These are phyloP conservation scores for Botrytis squamosa DNA, from an alignment of 2,329 filamentous ascomycete species.

Conservation along the genomic window DNA sequence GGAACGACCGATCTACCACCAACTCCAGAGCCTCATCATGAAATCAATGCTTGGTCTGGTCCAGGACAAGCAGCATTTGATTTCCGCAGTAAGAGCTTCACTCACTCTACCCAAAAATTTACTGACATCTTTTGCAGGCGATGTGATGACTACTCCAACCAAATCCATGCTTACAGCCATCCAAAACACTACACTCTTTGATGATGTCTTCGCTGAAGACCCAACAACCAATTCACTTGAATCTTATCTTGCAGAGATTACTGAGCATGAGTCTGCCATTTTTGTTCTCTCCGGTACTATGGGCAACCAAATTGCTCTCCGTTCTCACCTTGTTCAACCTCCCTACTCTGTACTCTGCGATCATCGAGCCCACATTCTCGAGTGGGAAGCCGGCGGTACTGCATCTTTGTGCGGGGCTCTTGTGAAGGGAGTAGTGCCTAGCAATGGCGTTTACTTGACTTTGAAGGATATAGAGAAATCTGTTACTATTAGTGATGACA, in stretches of 20 bases:
- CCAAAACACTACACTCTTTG: conserved; percentile 68
- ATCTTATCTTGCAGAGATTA: conserved; percentile 67
- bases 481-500: conserved; percentile 63
- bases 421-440: conserved; percentile 63
- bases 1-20: conserved; percentile 24
- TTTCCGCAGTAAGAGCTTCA: conserved; percentile 36
- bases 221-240: conserved; percentile 75
- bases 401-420: conserved; percentile 69
- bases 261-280: conserved; percentile 73
- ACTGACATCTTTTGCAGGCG: conserved; percentile 45
- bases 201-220: conserved; percentile 84
- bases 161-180: conserved; percentile 80
- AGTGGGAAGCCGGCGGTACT: conserved; percentile 65
- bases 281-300: conserved; percentile 89
- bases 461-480: conserved; percentile 65
- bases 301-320: conserved; percentile 85
- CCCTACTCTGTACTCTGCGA: conserved; percentile 82
- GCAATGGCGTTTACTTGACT: conserved; percentile 64
- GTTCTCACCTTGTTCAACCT: conserved; percentile 73
- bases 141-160: conserved; percentile 74
- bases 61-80: conserved; percentile 40
- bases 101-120: neutral
- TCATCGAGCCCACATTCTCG: conserved; percentile 72
- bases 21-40: conserved; percentile 18
- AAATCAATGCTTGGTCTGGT: conserved; percentile 36